phyloP scores from a whole-genome alignment of 352 stramenopile species.

The Phytophthora meadii region DNA sequence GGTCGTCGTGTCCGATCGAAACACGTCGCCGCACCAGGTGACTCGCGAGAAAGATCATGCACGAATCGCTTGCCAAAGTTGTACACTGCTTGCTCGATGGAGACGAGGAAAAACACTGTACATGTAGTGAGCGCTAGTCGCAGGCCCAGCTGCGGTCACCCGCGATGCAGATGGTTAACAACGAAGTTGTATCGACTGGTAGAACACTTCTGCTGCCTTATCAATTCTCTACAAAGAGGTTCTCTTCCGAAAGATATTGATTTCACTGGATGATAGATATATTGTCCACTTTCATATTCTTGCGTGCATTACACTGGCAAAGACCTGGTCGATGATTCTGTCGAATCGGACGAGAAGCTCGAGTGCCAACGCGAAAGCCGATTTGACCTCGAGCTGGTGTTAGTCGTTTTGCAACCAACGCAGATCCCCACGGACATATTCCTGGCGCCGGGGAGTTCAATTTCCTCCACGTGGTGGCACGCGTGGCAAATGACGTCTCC shows the following conservation, averaged over 20 bases:
- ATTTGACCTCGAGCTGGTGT: slow-evolving; percentile 4
- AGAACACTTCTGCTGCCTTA: too few species aligned
- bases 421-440: slow-evolving; percentile 39
- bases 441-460: slow-evolving; percentile 40
- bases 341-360: slow-evolving; percentile 29
- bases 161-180: slow-evolving; percentile 11
- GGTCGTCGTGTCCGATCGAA: slow-evolving; percentile 21
- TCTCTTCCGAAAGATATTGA: too few species aligned
- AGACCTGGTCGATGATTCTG: slow-evolving; percentile 22
- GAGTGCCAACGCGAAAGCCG: slow-evolving; percentile 23
- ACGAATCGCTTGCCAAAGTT: slow-evolving; percentile 4
- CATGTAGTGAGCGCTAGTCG: not conserved
- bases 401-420: slow-evolving; percentile 36
- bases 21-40: slow-evolving; percentile 16
- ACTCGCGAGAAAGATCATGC: slow-evolving; percentile 14
- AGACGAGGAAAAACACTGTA: not conserved
- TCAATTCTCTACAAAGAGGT: too few species aligned
- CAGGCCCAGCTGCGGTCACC: slow-evolving; percentile 12
- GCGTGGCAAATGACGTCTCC: slow-evolving; percentile 58
- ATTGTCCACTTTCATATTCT: too few species aligned
- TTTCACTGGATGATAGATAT: too few species aligned
- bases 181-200: not conserved
- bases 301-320: not conserved
- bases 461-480: slow-evolving; percentile 43
- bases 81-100: slow-evolving; percentile 7